Evolutionary conservation across 768 basidiomycete species (phyloP).

Genomic region (Suillus tomentosus): DNA sequence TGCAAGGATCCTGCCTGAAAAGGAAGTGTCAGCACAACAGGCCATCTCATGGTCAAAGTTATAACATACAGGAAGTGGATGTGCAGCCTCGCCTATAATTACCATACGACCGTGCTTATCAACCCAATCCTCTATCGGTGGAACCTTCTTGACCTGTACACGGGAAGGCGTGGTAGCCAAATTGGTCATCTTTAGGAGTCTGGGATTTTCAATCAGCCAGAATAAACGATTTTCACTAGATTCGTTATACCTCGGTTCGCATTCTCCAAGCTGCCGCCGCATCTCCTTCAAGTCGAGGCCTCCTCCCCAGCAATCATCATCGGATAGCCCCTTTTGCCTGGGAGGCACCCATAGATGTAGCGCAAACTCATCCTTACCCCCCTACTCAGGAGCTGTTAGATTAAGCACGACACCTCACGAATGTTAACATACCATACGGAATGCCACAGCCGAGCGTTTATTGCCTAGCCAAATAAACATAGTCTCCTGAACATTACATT

Average conservation of each 20-base stretch:
- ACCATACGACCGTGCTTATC: slow-evolving; percentile 49
- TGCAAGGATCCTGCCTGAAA: slow-evolving; percentile 56
- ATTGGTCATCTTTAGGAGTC: slow-evolving; percentile 40
- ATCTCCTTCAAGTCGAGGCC: slow-evolving; percentile 36
- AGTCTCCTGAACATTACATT: slow-evolving; percentile 12
- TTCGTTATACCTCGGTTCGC: slow-evolving; percentile 41
- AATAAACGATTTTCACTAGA: not conserved
- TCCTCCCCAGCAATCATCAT: slow-evolving; percentile 36
- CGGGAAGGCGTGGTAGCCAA: slow-evolving; percentile 37
- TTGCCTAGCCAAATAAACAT: slow-evolving; percentile 24
- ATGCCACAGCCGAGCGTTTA: slow-evolving; percentile 24
- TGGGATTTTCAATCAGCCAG: slow-evolving; percentile 16
- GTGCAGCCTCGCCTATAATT: slow-evolving; percentile 63
- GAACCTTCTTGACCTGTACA: slow-evolving; percentile 40
- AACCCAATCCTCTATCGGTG: slow-evolving; percentile 48
- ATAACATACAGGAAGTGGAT: slow-evolving; percentile 50
- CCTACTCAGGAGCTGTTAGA: slow-evolving; percentile 29
- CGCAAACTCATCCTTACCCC: slow-evolving; percentile 39
- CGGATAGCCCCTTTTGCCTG: slow-evolving; percentile 31
- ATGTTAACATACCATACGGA: slow-evolving; percentile 22
- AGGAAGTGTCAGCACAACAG: not conserved
- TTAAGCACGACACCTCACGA: not conserved
- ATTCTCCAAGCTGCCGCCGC: slow-evolving; percentile 27
- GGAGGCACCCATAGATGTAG: slow-evolving; percentile 31
- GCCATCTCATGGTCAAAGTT: not conserved